These are phyloP conservation scores for Rhizopus stolonifer DNA, from an alignment of 371 early-diverging fungal species.

Conservation along the genomic window DNA sequence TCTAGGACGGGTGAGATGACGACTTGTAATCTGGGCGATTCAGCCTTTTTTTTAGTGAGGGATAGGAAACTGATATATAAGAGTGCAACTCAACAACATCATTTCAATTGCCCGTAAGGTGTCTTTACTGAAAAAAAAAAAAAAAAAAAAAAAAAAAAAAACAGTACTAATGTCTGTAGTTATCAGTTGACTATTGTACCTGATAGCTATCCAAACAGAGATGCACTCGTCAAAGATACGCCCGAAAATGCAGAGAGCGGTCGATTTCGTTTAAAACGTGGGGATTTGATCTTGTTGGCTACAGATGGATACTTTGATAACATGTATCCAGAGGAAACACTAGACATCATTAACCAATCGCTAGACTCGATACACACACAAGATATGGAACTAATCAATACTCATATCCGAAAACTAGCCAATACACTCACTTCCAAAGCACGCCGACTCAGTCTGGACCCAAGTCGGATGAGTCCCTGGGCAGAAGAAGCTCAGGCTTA, in stretches of 20 bases:
- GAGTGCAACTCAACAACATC: conserved; percentile 68
- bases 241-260: conserved; percentile 65
- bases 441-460: conserved; percentile 54
- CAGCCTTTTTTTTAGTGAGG: conserved; percentile 63
- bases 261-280: conserved; percentile 61
- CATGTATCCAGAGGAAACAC: conserved; percentile 63
- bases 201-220: conserved; percentile 54
- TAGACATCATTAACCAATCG: conserved; percentile 48
- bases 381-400: conserved; percentile 40
- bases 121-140: too few species aligned
- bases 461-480: conserved; percentile 54
- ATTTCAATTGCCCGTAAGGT: conserved; percentile 72
- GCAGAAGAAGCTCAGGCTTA: conserved; percentile 48
- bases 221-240: conserved; percentile 57
- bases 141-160: conserved; percentile 2
- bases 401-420: conserved; percentile 53
- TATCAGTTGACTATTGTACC: conserved; percentile 70
- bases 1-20: conserved; percentile 62
- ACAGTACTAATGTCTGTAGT: conserved; percentile 18
- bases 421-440: conserved; percentile 58
- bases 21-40: conserved; percentile 67
- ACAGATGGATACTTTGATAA: conserved; percentile 77
- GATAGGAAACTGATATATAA: conserved; percentile 61
- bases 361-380: conserved; percentile 31
- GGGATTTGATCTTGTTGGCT: conserved; percentile 66